Conservation (phyloP, 2,329 filamentous ascomycete species). For the Coniochaeta pulveracea region DNA sequence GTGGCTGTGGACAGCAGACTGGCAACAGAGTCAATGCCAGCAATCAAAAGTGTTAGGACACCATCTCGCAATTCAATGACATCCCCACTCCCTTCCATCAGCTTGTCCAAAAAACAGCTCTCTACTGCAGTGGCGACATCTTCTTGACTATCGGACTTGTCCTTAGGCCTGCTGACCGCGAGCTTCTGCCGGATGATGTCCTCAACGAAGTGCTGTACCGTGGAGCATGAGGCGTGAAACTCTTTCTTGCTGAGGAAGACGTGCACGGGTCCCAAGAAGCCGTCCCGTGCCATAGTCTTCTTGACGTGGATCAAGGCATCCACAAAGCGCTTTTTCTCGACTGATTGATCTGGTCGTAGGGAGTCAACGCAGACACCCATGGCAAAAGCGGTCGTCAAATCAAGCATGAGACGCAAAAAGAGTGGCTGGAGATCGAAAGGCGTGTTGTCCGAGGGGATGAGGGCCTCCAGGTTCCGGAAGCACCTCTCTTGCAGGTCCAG, state of each 20-base stretch:
- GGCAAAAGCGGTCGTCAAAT: slow-evolving; percentile 44
- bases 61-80: no score
- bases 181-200: slow-evolving; percentile 9
- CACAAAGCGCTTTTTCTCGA: slow-evolving; percentile 16
- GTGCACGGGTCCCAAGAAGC: slow-evolving; percentile 15
- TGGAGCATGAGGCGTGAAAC: slow-evolving; percentile 15
- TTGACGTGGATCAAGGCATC: slow-evolving; percentile 24
- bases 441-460: no score
- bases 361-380: slow-evolving; percentile 35
- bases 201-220: slow-evolving; percentile 10
- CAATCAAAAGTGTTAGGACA: no score
- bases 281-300: slow-evolving; percentile 17
- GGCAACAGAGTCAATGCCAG: no score
- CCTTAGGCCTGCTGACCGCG: no score
- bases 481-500: no score
- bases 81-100: no score
- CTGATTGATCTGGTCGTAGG: slow-evolving; percentile 11
- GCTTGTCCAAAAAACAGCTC: no score
- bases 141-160: no score
- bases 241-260: slow-evolving; percentile 14
- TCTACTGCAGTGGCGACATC: no score
- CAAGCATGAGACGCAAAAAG: slow-evolving; percentile 45
- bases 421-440: slow-evolving; percentile 40
- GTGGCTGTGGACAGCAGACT: no score
- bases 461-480: no score